A percentile compares a stretch with the other conserved stretches of the same genome.
These are phyloP conservation scores for Glycine latifolia DNA, from an alignment of 306 rosid species.

Conservation along the genomic window DNA sequence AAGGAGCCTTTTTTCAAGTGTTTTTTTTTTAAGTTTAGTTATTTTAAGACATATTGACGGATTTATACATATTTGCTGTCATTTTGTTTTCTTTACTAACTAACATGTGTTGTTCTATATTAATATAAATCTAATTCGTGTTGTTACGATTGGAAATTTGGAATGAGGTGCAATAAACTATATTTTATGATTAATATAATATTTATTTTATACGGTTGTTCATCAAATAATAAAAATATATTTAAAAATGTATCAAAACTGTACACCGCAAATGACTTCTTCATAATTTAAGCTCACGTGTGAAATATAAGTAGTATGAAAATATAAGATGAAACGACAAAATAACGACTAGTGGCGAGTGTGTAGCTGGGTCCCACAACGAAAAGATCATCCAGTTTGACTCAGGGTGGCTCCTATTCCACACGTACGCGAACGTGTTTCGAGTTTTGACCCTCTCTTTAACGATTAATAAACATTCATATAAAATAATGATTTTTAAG, in stretches of 20 bases:
- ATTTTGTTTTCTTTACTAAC: not conserved
- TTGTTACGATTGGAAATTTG: not conserved
- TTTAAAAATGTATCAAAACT: not conserved
- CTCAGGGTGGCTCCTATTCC: not conserved
- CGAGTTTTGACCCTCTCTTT: too few species aligned
- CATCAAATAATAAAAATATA: not conserved
- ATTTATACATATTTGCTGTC: not conserved
- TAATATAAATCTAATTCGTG: not conserved
- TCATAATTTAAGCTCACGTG: not conserved
- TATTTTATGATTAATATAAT: not conserved
- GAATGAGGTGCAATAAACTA: not conserved
- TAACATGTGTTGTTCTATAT: not conserved
- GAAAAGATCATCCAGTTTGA: conserved; percentile 1
- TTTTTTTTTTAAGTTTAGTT: too few species aligned
- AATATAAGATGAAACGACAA: not conserved
- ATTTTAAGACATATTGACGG: not conserved
- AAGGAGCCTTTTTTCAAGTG: not conserved
- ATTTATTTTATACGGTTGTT: not conserved
- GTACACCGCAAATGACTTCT: not conserved
- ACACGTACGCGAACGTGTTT: not conserved
- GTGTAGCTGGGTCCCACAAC: not conserved
- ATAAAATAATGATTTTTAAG: too few species aligned
- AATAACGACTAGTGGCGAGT: not conserved
- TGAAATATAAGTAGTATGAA: not conserved
- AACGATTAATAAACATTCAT: too few species aligned